Percentiles rank a stretch among this genome's conserved stretches.
These are phyloP conservation scores for Polygonum maritimum DNA, from an alignment of 148 eudicot genomes.

Conservation along the genomic window DNA sequence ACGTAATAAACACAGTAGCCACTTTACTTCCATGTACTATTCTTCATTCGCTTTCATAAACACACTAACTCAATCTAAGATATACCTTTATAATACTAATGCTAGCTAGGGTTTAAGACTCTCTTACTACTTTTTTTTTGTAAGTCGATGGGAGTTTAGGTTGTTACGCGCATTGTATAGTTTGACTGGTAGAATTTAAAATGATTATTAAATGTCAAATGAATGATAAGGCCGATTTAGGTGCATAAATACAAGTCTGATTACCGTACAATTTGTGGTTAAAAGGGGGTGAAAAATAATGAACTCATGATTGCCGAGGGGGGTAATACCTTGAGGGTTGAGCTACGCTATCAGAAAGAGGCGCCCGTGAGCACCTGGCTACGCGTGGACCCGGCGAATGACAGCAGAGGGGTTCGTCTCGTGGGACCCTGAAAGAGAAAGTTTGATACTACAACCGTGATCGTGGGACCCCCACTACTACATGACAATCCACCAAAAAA, in stretches of 20 bases:
- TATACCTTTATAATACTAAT: no score
- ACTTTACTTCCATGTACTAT: no score
- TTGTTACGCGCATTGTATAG: no score
- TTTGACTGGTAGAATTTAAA: no score
- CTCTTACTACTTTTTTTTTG: no score
- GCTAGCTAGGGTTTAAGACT: no score
- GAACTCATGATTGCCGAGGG: background rate
- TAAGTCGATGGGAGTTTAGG: no score
- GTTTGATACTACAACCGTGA: background rate
- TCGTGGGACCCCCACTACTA: background rate
- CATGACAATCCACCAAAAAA: background rate
- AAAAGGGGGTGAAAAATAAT: constrained; percentile 5
- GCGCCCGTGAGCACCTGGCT: constrained; percentile 11
- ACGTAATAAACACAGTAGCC: no score
- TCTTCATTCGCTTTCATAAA: no score
- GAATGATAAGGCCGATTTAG: background rate
- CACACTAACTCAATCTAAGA: no score
- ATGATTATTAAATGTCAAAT: background rate
- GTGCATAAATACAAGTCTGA: background rate
- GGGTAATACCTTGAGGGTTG: background rate
- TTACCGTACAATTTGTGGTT: background rate
- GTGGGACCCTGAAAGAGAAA: background rate
- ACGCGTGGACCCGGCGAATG: constrained; percentile 11
- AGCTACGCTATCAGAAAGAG: background rate
- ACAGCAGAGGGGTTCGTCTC: background rate